These are phyloP conservation scores for Vanderwaltozyma tropicalis DNA, from an alignment of 805 yeast species.

Conservation along the genomic window DNA sequence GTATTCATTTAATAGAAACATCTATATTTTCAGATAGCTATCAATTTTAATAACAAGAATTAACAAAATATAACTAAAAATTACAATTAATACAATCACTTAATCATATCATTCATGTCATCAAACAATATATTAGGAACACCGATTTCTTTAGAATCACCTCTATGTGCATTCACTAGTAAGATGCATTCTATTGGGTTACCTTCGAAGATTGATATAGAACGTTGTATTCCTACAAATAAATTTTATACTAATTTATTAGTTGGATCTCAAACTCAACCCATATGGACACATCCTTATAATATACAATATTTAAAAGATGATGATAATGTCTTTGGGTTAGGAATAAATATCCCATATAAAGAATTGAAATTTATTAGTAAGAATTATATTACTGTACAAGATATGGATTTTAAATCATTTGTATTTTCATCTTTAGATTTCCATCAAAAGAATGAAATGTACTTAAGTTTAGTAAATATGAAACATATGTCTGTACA, in stretches of 20 bases:
- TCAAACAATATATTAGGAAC: conserved; percentile 3
- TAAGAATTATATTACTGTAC: conserved; percentile 2
- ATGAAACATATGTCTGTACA: conserved; percentile 30
- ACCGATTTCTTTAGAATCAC: conserved; percentile 35
- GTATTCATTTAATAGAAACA: too few species aligned
- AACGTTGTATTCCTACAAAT: conserved; percentile 51
- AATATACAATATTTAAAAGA: conserved; percentile 43
- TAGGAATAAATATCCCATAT: not conserved
- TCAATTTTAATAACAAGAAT: too few species aligned
- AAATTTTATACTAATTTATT: conserved; percentile 69
- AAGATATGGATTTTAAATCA: conserved; percentile 33
- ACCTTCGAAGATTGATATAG: conserved; percentile 20
- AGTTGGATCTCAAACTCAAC: conserved; percentile 53
- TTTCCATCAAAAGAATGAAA: conserved; percentile 5
- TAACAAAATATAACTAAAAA: too few species aligned
- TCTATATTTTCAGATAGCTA: too few species aligned
- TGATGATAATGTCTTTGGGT: not conserved
- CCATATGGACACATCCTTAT: conserved; percentile 78
- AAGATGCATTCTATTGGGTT: conserved; percentile 29
- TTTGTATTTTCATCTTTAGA: conserved; percentile 31
- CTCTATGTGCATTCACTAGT: conserved; percentile 37
- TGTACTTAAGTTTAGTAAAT: conserved; percentile 19
- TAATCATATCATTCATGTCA: not conserved
- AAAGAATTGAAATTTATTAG: not conserved
- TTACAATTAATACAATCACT: not conserved